Evolutionary conservation across 1,139 yeast genomes (phyloP).

Genomic region (Zygoascus meyerae): DNA sequence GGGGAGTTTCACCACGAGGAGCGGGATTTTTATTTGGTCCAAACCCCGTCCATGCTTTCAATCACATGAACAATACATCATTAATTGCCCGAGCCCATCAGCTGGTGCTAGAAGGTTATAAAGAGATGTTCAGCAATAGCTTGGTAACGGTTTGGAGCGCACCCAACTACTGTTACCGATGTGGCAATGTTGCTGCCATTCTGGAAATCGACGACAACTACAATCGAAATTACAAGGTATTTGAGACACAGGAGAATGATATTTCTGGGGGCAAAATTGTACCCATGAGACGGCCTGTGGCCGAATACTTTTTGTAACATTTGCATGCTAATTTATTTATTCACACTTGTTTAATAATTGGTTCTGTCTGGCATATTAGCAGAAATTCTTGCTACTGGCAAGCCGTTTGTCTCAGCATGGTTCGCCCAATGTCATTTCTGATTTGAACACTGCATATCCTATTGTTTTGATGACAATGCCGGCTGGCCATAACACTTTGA

Average conservation of each 20-base stretch:
- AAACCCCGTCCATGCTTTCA: conserved; percentile 73
- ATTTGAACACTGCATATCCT: background rate
- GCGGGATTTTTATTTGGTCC: conserved; percentile 93
- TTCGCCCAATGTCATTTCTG: background rate
- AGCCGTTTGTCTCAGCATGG: too few species aligned
- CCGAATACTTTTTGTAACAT: conserved; percentile 61
- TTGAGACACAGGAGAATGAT: conserved; percentile 74
- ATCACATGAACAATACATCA: conserved; percentile 70
- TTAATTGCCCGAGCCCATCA: conserved; percentile 96
- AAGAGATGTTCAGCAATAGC: conserved; percentile 80
- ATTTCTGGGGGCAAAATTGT: conserved; percentile 45
- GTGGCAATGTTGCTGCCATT: conserved; percentile 93
- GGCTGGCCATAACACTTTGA: too few species aligned
- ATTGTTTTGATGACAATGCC: background rate
- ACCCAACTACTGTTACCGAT: conserved; percentile 90
- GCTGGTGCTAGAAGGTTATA: conserved; percentile 92
- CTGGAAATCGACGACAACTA: conserved; percentile 69
- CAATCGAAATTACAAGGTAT: conserved; percentile 69
- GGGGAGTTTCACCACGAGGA: conserved; percentile 97
- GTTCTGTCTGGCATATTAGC: too few species aligned
- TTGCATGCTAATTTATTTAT: background rate
- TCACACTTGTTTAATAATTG: too few species aligned
- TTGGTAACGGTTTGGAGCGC: conserved; percentile 93
- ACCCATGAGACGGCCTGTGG: conserved; percentile 66
- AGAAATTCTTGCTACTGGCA: too few species aligned